Evolutionary conservation across 805 yeast species (phyloP), one percentile per base, ranked within the genome.

Genomic region (Hanseniaspora lindneri): DNA sequence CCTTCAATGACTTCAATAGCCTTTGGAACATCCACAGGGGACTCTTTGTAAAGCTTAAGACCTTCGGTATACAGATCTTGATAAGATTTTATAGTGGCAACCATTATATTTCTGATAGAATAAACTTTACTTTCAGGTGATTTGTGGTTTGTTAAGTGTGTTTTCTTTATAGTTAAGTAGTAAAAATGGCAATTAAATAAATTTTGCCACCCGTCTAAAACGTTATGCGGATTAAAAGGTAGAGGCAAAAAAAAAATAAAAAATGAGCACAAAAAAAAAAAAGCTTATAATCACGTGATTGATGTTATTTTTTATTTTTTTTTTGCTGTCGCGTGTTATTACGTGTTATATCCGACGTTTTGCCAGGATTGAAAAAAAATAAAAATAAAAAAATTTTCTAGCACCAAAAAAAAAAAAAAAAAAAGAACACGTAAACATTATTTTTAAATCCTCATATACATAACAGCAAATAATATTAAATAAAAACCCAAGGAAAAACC

Each of bases 11-110:
- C 24, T 1, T 23, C 24, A n/a, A 36, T 25, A 23, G 41, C 30
- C 17, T 16, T 20, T 6, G 36, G 16, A 11, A 19, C 6, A 17
- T 34, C 23, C 6, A 17, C 6, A 6, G 46, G 25, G 7, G 33
- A 8, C 13, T 40, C 36, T 6, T 34, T 23, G 9, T 40, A 25
- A 14, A 29, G 16, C 16, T 48, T 47, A 5, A 47, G 17, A 3
- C 35, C 44, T 16, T 25, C 4, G 14, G 27, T 32, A 17, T 34
- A 47, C 34, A 27, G 34, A n/a, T 33, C 44, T 40, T 33, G 24
- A 28, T 40, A 40, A 5, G 36, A 25, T 24, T 25, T 40, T 3
- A n/a, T 35, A 14, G 24, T 19, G n/a, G n/a, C n/a, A n/a, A n/a
- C n/a, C n/a, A n/a, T n/a, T n/a, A n/a, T n/a, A n/a, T n/a, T n/a